A percentile compares a stretch with the other conserved stretches of the same genome.
These are phyloP conservation scores for Trametes polyzona DNA, from an alignment of 1,284 basidiomycete species.

Conservation along the genomic window DNA sequence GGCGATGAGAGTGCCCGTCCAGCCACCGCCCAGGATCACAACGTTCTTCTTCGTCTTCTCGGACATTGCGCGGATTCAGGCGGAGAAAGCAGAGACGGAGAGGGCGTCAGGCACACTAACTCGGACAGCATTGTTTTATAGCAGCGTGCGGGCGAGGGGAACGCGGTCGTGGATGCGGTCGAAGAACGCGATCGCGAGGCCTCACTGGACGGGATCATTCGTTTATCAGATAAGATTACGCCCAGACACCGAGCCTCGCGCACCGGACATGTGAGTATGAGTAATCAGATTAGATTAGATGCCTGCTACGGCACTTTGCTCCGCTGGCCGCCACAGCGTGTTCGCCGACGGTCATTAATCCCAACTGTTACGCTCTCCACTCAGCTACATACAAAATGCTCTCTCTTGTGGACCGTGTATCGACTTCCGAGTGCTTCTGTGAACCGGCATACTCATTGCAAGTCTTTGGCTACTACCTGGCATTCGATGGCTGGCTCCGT, in stretches of 20 bases:
- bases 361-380: neutral
- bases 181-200: too few relatives aligned
- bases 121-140: neutral
- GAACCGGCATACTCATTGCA: too few relatives aligned
- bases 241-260: neutral
- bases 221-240: neutral
- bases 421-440: too few relatives aligned
- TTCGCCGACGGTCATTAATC: neutral
- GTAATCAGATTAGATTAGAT: neutral
- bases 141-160: neutral
- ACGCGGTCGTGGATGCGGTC: neutral
- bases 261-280: neutral
- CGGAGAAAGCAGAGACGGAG: neutral
- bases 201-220: neutral
- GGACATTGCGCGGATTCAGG: neutral
- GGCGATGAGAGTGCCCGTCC: slow-evolving; percentile 34
- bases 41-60: slow-evolving; percentile 33
- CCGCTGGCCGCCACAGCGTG: neutral
- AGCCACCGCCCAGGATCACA: slow-evolving; percentile 45
- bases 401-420: too few relatives aligned
- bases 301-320: neutral
- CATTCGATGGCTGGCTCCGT: too few relatives aligned
- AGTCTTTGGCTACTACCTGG: too few relatives aligned
- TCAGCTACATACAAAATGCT: too few relatives aligned
- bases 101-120: neutral